Base-by-base conservation (phyloP, 345 rosid species). In the Populus deltoides region DNA sequence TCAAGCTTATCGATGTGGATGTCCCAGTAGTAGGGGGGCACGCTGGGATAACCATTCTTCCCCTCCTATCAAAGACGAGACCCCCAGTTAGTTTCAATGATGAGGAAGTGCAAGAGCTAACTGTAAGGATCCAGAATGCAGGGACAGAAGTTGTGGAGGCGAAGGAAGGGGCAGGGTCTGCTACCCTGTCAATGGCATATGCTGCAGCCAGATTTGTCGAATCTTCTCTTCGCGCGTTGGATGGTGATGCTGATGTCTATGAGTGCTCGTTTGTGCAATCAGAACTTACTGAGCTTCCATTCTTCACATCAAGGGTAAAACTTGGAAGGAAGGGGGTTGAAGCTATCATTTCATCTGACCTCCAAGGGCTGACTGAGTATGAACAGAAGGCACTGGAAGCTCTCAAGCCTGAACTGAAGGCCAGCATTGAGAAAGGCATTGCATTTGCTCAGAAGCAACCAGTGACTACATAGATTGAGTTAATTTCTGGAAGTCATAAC, bases 131-230 rank as follows among this genome's bases (percentile, higher is more conserved):
- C 81, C 98, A 94, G 85, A 92, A 92, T 81, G 98, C 93, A 2
- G 98, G 97, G 27, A 94, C 97, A 5, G 98, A 94, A 86, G 97
- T 96, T 36, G 97, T 94, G 79, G 98, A 96, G 85, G 98, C 97
- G 1, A 96, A 93, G 87, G 99, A 94, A 0, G 97, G 99, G 82
- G 95, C 97, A 22, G 99, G 99, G 57, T 96, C 98, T 59, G 97
- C 99, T 41, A 96, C 98, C 20, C 83, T 96, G 74, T 94, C 99
- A 10, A 96, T 96, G 98, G 99, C 98, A 8, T 94, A 96, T 81
- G 98, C 97, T 16, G 97, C 97, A 9, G 99, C 98, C 20, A 89
- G 98, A 87, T 94, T 96, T 77, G 97, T 94, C 0, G 99, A 96
- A 86, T 92, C 99, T 29, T 93, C 98, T 74, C 97, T 96, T 29